Base-by-base conservation (phyloP, 75 land plant genomes). In the Picea glauca region DNA sequence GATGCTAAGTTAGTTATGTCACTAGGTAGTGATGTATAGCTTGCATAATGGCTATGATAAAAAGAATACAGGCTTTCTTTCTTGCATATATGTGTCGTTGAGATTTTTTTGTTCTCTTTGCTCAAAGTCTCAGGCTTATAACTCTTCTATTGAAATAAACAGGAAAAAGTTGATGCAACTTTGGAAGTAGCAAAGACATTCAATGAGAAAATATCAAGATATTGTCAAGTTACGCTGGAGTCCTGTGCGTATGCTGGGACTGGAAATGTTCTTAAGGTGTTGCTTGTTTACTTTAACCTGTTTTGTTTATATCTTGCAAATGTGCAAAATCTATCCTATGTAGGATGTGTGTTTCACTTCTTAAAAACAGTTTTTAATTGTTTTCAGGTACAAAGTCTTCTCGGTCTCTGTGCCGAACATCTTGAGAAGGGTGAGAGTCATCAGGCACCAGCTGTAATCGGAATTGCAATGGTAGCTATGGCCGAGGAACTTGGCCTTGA, bases 211-310 rank as follows among this genome's bases (percentile, higher is more conserved):
- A 96, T 96, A 11, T 87, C 95, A 63, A 89, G 88, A 83, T 91
- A 92, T 78, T 91, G 96, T 86, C 95, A 94, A 72, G 98, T 96
- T 79, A 94, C 92, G 0, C 72, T 96, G 76, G 84, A 92, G 60
- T 89, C 96, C 11, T 94, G 94, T 88, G 97, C 99, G 5, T 96
- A 94, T 85, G 95, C 99, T 74, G 99, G 99, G 64, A 94, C 99
- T 46, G 99, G 99, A 38, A 94, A 96, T 83, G 99, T 96, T 18
- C 90, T 96, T 3, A 93, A 95, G 99, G 99, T 96, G 38, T 58
- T 59, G 23, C 5, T 74, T 60, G 31, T 38, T 54, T 43, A 46
- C 32, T 76, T 23, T 17, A 75, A 50, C 32, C 5, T 32, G 21
- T n/a, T 32, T 17, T 31, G 18, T 23, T 70, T 61, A 38, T 32